Base-by-base conservation (phyloP, 2,329 filamentous ascomycete genomes). In the Pezicula rhizophila region DNA sequence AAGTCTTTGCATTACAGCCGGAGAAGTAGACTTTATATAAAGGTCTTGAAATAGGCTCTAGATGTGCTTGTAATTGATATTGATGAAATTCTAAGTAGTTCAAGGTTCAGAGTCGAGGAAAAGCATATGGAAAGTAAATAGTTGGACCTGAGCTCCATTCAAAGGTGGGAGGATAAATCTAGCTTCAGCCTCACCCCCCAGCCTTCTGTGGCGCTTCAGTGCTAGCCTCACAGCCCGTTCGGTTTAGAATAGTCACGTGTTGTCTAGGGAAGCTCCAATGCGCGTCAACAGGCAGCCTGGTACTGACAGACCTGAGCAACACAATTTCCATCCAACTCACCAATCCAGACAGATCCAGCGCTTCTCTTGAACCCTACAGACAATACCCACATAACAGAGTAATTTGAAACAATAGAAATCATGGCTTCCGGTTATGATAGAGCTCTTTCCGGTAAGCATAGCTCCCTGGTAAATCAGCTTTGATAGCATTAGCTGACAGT, bases 361-460 rank as follows among this genome's bases (percentile, higher is more conserved):
- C 28, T 31, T 31, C 28, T 31, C 8, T 12, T 12, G 28, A 31
- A 12, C 28, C 28, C 28, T 31, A 31, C 28, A 12, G 28, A 31
- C 8, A 10, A 31, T 31, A 31, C 28, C 28, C 8, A 10, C 8
- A 3, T 10, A 31, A 31, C n/a, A 40, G 23, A 40, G 12, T 38
- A 14, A 42, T 50, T 43, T 40, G 37, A 45, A 49, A 26, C 39
- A 28, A 46, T 49, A 23, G 47, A 52, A 53, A 83, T 46, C 54
- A 87, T 95, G 89, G 87, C 90, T 71, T 96, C 91, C 64, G 92
- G 92, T 73, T 99, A 99, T 76, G 93, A 99, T 77, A 88, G 93
- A 87, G 93, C 92, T 74, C 85, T 97, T 71, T 97, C 92, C 75
- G 92, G 91, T 96, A 84, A 76, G 84, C 68, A 68, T 52, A 53